Base-by-base conservation (phyloP, 2,329 filamentous ascomycete species). In the Periglandula ipomoeae region DNA sequence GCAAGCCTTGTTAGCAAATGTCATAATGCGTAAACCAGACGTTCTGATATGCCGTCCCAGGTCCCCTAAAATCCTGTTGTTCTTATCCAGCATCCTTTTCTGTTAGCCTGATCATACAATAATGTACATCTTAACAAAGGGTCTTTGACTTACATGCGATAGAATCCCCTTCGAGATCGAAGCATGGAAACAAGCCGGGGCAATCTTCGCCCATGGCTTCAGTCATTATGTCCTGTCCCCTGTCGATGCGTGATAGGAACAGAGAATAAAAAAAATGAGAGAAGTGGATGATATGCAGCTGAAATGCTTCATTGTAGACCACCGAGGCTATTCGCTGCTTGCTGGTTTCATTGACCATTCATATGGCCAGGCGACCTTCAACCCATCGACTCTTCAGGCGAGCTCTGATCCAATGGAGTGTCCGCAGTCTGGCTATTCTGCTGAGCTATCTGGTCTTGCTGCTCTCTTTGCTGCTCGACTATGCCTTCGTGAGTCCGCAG, bases 401-500 rank as follows among this genome's bases (percentile, higher is more conserved):
- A 52, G 10, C 32, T 34, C n/a, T 58, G 54, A 0, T 50, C 52
- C 40, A 55, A 40, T 47, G 13, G 48, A 40, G 19, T 51, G 49
- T 52, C 47, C 9, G 34, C 44, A 13, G 22, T 35, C 24, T 58
- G 58, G n/a, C n/a, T n/a, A 43, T 56, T 56, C 47, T 60, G 59
- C 30, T 56, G 50, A 10, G 32, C 51, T 9, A 47, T n/a, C 6
- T 49, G 40, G 9, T 19, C 45, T 41, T 43, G 47, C 27, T 57
- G 48, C 26, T 56, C 52, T n/a, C 54, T 51, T 37, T 60, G 56
- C 38, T 65, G 59, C 42, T 59, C 57, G 15, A 48, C 55, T 20
- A 59, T 50, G 11, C 59, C 58, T 39, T 63, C 61, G 6, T 58
- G 52, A 2, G 57, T 58, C 8, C 52, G 50, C 13, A 62, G 49